Evolutionary conservation across 2,329 filamentous ascomycete genomes (phyloP), one percentile per base, ranked within the genome.

Genomic region (Penicillium digitatum): DNA sequence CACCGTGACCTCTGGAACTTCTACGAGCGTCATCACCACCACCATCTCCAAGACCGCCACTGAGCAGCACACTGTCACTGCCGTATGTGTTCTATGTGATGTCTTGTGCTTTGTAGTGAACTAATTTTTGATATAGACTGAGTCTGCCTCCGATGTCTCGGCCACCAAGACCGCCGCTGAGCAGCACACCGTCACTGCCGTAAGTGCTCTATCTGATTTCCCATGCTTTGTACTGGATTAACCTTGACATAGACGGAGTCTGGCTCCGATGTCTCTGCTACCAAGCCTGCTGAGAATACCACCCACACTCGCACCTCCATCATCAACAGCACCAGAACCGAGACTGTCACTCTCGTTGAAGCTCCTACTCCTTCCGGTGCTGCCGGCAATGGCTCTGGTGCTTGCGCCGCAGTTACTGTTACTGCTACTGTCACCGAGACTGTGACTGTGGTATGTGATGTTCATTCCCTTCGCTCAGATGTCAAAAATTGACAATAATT

Each of bases 1-100:
- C 67, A 76, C 73, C n/a, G 49, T 73, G 31, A 71, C 70, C 34
- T 60, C 69, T 42, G 73, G 73, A 38, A 64, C 65, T 22, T 68
- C 69, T 5, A 69, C 67, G 44, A 67, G 64, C 27, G 67, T 74
- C 31, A 63, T 75, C 18, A 75, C 73, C 26, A 74, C 67, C 42
- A 74, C 72, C 14, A 65, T 75, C 48, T 67, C 69, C 62, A 63
- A 59, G 52, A 74, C 72, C 42, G 59, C 61, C 31, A 73, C 69
- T 40, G 47, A 62, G 16, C 46, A 62, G 27, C 50, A 66, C 54
- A 69, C 67, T 24, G 61, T 67, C 52, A 66, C 58, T 52, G 63
- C 60, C 27, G 67, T 70, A 65, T 56, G 66, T 62, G 22, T 26
- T 31, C 14, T 24, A 20, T 31, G 34, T 18, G 20, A 39, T 29